phyloP scores from a whole-genome alignment of 108 stramenopile species.

The Parietichytrium sp. region DNA sequence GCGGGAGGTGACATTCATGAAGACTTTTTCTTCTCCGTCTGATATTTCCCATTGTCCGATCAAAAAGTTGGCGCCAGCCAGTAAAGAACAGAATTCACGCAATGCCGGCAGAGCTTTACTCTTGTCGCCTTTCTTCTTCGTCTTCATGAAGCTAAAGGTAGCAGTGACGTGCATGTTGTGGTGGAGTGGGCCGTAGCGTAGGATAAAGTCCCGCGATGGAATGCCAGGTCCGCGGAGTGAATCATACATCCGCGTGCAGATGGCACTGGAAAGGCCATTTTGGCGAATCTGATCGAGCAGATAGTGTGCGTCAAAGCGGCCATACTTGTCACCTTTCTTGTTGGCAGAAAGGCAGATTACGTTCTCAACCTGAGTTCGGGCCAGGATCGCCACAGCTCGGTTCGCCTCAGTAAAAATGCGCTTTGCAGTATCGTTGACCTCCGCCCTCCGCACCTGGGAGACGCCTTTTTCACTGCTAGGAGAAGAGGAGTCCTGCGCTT shows the following conservation, averaged over 20 bases:
- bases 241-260: neutral
- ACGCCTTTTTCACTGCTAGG: neutral
- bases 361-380: neutral
- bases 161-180: too few species aligned
- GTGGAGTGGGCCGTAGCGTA: neutral
- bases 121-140: too few species aligned
- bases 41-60: neutral
- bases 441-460: neutral
- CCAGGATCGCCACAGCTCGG: neutral
- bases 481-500: too few species aligned
- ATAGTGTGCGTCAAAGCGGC: neutral
- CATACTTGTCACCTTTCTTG: neutral
- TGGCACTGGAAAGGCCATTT: neutral
- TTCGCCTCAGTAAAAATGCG: neutral
- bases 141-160: too few species aligned
- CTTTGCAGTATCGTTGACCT: neutral
- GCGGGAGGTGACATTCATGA: neutral
- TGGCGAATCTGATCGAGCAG: neutral
- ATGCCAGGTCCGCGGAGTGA: neutral
- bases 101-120: neutral
- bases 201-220: neutral
- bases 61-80: neutral
- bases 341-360: neutral
- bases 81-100: neutral
- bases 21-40: neutral